Conservation (phyloP, 2,329 filamentous ascomycete species). For the Byssoonygena ceratinophila region DNA sequence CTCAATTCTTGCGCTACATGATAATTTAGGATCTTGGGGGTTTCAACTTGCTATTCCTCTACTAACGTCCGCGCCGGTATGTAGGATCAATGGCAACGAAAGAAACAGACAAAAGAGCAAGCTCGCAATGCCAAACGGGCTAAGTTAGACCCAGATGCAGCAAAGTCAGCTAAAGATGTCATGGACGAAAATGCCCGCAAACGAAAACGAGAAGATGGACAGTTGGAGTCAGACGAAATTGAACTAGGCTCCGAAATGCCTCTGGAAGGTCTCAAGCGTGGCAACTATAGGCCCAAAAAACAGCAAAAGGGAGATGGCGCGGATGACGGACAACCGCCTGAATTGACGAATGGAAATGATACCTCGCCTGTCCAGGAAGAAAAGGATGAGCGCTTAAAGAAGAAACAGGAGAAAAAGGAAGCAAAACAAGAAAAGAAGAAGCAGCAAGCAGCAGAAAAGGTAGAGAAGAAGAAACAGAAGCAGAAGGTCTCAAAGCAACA, state of each 20-base stretch:
- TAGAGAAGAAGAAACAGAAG: conserved; percentile 17
- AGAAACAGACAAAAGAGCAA: conserved; percentile 91
- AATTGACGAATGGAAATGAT: conserved; percentile 21
- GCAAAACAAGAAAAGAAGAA: conserved; percentile 21
- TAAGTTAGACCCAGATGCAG: conserved; percentile 83
- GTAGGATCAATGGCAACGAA: conserved; percentile 86
- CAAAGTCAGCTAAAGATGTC: conserved; percentile 84
- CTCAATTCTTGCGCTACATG: no score
- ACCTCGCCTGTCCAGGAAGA: conserved; percentile 10
- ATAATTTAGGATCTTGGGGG: background rate
- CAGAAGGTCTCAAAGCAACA: conserved; percentile 21
- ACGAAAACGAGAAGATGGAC: conserved; percentile 59
- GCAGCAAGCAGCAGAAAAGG: conserved; percentile 14
- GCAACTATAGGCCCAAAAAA: conserved; percentile 35
- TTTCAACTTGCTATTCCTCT: background rate
- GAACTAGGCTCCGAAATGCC: conserved; percentile 42
- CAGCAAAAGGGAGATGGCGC: conserved; percentile 36
- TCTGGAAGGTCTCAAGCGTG: conserved; percentile 51
- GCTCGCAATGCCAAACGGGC: conserved; percentile 70
- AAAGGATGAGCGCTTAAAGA: conserved; percentile 10
- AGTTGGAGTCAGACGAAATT: conserved; percentile 38
- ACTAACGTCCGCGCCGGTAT: background rate
- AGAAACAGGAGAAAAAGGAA: conserved; percentile 11
- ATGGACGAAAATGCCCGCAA: conserved; percentile 76
- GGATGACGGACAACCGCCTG: conserved; percentile 30